These are phyloP conservation scores for Erysimum cheiri DNA, from an alignment of 441 rosid genomes.

Conservation along the genomic window DNA sequence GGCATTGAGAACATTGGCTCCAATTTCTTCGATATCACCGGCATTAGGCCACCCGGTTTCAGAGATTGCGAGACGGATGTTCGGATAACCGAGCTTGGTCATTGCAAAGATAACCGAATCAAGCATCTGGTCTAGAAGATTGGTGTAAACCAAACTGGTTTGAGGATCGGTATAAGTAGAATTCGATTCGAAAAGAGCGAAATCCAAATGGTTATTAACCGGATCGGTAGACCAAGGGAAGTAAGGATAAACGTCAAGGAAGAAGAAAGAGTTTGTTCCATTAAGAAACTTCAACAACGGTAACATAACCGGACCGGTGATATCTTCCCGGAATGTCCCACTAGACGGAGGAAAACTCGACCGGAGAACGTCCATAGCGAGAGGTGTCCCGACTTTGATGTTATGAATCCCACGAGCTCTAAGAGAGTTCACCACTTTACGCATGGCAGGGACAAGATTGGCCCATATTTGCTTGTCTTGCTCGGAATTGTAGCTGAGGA, in stretches of 20 bases:
- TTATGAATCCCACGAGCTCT: slow-evolving; percentile 50
- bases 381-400: slow-evolving; percentile 74
- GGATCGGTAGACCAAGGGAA: slow-evolving; percentile 51
- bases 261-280: slow-evolving; percentile 69
- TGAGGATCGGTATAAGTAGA: slow-evolving; percentile 60
- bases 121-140: slow-evolving; percentile 84
- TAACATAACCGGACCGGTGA: slow-evolving; percentile 51
- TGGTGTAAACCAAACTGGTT: slow-evolving; percentile 59
- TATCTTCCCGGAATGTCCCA: slow-evolving; percentile 61
- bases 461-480: slow-evolving; percentile 44
- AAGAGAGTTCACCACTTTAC: slow-evolving; percentile 56
- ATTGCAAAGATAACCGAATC: slow-evolving; percentile 66
- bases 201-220: slow-evolving; percentile 58
- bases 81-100: slow-evolving; percentile 60
- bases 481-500: slow-evolving; percentile 42
- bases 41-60: slow-evolving; percentile 91
- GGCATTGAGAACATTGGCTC: slow-evolving; percentile 75
- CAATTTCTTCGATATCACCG: slow-evolving; percentile 73
- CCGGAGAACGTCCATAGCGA: slow-evolving; percentile 72
- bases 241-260: slow-evolving; percentile 76
- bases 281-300: slow-evolving; percentile 73
- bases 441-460: slow-evolving; percentile 76
- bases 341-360: slow-evolving; percentile 73
- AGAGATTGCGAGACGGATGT: slow-evolving; percentile 59
- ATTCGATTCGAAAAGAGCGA: slow-evolving; percentile 60